Evolutionary conservation across 2,329 filamentous ascomycete genomes (phyloP).

Genomic region (Chaetomiaceae sp.): DNA sequence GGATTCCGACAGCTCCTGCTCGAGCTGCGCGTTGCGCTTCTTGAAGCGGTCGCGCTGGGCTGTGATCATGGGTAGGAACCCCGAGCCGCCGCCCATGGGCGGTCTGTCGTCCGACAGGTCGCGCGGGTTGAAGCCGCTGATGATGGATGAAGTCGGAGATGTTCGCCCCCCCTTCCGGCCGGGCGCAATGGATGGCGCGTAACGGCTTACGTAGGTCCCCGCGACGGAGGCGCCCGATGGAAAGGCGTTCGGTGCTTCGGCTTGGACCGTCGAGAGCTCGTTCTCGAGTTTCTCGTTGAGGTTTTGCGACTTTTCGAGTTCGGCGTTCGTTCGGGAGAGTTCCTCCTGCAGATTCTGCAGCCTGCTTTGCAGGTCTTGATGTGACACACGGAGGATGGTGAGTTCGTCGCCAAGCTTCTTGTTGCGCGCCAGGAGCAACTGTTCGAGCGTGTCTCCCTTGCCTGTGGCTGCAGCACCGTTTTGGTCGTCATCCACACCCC

Average conservation of each 20-base stretch:
- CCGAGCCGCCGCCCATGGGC: slow-evolving; percentile 65
- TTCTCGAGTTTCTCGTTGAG: slow-evolving; percentile 88
- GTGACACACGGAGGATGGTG: slow-evolving; percentile 86
- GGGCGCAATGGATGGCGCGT: slow-evolving; percentile 59
- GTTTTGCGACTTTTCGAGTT: slow-evolving; percentile 78
- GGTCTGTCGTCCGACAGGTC: slow-evolving; percentile 49
- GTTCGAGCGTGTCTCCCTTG: slow-evolving; percentile 80
- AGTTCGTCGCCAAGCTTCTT: slow-evolving; percentile 95
- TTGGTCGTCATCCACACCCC: slow-evolving; percentile 30
- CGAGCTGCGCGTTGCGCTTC: slow-evolving; percentile 86
- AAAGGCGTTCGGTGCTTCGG: slow-evolving; percentile 77
- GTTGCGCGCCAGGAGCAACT: slow-evolving; percentile 85
- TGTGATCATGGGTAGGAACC: slow-evolving; percentile 96
- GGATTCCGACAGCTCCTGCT: slow-evolving; percentile 80
- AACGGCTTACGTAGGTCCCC: slow-evolving; percentile 80
- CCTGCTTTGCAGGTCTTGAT: slow-evolving; percentile 81
- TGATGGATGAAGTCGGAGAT: slow-evolving; percentile 95
- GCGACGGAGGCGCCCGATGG: slow-evolving; percentile 89
- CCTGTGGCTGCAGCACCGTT: slow-evolving; percentile 51
- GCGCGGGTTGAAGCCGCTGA: slow-evolving; percentile 86
- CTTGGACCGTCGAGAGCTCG: slow-evolving; percentile 82
- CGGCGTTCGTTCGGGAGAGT: slow-evolving; percentile 74
- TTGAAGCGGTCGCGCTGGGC: slow-evolving; percentile 98
- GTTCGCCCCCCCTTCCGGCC: slow-evolving; percentile 63
- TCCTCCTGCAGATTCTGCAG: slow-evolving; percentile 79